Evolutionary conservation across 2,329 filamentous ascomycete species (phyloP).

Genomic region (Xylariaceae sp.): DNA sequence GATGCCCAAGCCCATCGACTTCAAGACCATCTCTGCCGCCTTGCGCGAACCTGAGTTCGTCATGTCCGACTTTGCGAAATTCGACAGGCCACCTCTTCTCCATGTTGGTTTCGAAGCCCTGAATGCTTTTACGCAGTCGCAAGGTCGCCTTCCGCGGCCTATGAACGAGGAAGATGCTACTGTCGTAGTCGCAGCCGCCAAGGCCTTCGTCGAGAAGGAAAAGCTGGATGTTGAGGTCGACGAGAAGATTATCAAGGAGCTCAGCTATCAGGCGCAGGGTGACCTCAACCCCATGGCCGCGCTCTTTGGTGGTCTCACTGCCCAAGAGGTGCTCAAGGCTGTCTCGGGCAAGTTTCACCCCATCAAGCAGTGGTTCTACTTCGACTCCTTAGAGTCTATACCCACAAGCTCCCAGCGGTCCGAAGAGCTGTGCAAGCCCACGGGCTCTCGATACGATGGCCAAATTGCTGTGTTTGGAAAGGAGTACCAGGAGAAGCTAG

Average conservation of each 20-base stretch:
- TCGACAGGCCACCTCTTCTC: constrained; percentile 86
- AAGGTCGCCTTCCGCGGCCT: constrained; percentile 70
- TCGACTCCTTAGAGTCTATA: constrained; percentile 94
- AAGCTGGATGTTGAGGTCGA: constrained; percentile 78
- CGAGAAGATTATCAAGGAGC: constrained; percentile 84
- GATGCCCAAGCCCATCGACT: constrained; percentile 91
- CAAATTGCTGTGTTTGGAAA: constrained; percentile 94
- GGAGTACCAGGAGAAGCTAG: constrained; percentile 89
- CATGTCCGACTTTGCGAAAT: constrained; percentile 95
- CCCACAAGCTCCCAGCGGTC: constrained; percentile 67
- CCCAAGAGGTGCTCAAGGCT: constrained; percentile 92
- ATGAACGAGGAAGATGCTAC: constrained; percentile 79
- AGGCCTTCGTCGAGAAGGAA: constrained; percentile 65
- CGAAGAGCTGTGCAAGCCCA: constrained; percentile 81
- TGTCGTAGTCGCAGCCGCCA: constrained; percentile 67
- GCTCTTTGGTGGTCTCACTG: constrained; percentile 87
- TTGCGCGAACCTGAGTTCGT: constrained; percentile 83
- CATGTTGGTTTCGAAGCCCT: constrained; percentile 90
- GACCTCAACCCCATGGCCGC: constrained; percentile 89
- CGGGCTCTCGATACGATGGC: constrained; percentile 83
- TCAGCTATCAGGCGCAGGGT: constrained; percentile 89
- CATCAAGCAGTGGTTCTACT: constrained; percentile 94
- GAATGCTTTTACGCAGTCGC: constrained; percentile 71
- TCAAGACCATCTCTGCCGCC: constrained; percentile 71
- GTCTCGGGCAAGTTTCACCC: constrained; percentile 97